Percentiles rank a stretch among this genome's conserved stretches.
Evolutionary conservation across 805 yeast genomes (phyloP).

Genomic region (Ogataea paraovalis): DNA sequence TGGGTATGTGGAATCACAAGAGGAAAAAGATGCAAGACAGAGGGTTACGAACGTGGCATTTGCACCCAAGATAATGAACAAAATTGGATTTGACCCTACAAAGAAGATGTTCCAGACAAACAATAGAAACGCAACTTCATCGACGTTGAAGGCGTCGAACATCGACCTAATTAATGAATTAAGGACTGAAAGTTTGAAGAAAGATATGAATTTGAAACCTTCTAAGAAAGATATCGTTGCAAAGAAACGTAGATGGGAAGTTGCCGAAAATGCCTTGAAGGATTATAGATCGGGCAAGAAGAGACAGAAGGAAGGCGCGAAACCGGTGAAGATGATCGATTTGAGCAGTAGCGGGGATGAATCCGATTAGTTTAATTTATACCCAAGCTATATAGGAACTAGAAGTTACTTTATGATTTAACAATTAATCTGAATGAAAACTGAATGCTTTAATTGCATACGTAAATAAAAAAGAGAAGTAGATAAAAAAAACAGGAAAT

Average conservation of each 20-base stretch:
- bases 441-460: too few relatives aligned
- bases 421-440: too few relatives aligned
- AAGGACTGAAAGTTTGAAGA: conserved; percentile 8
- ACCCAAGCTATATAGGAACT: too few relatives aligned
- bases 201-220: conserved; percentile 14
- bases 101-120: conserved; percentile 17
- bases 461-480: too few relatives aligned
- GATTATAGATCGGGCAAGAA: background rate
- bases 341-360: conserved; percentile 11
- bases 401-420: too few relatives aligned
- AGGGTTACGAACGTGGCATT: conserved; percentile 27
- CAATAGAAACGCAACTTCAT: background rate
- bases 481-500: background rate
- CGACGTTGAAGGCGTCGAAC: conserved; percentile 1
- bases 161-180: conserved; percentile 7
- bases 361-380: background rate
- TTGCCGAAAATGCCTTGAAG: conserved; percentile 3
- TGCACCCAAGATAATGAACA: conserved; percentile 18
- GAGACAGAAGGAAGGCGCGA: background rate
- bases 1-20: conserved; percentile 16
- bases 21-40: conserved; percentile 17
- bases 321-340: conserved; percentile 4
- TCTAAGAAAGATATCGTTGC: conserved; percentile 15
- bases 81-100: conserved; percentile 31
- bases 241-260: conserved; percentile 14